A percentile compares a stretch with the other conserved stretches of the same genome.
These are phyloP conservation scores for Linum lewisii DNA, from an alignment of 345 rosid species.

Conservation along the genomic window DNA sequence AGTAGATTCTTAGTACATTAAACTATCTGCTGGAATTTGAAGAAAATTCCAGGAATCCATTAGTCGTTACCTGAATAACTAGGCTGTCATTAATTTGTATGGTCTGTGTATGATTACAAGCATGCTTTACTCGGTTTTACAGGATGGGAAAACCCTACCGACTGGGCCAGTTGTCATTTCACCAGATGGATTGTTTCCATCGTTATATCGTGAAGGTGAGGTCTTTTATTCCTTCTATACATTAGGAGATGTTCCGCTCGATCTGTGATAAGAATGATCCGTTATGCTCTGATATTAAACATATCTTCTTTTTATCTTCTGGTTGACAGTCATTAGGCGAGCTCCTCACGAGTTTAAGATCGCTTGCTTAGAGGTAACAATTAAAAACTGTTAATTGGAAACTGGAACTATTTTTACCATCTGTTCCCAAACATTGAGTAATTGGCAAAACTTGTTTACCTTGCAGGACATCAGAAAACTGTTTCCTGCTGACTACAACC, in stretches of 20 bases:
- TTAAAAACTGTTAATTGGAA: neutral
- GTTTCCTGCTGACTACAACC: slow-evolving; percentile 79
- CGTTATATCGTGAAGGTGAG: slow-evolving; percentile 81
- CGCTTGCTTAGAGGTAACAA: slow-evolving; percentile 83
- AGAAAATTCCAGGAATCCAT: too few species aligned
- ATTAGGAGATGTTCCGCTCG: too few species aligned
- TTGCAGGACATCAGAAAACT: slow-evolving; percentile 76
- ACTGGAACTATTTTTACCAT: neutral
- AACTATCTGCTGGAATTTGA: too few species aligned
- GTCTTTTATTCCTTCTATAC: neutral
- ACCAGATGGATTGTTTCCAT: slow-evolving; percentile 87
- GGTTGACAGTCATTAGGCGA: slow-evolving; percentile 68
- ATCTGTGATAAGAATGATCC: too few species aligned
- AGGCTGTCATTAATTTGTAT: neutral
- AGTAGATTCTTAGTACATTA: too few species aligned
- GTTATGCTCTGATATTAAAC: neutral
- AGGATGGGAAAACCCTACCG: slow-evolving; percentile 88
- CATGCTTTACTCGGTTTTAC: slow-evolving; percentile 12
- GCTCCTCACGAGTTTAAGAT: slow-evolving; percentile 96
- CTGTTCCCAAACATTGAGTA: neutral
- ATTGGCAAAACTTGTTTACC: neutral
- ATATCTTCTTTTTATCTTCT: neutral
- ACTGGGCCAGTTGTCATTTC: slow-evolving; percentile 88
- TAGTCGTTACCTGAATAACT: neutral
- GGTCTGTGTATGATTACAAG: neutral